Evolutionary conservation across 495 filamentous ascomycete genomes (phyloP), one percentile per base, ranked within the genome.

Genomic region (Hypoxylon fragiforme): DNA sequence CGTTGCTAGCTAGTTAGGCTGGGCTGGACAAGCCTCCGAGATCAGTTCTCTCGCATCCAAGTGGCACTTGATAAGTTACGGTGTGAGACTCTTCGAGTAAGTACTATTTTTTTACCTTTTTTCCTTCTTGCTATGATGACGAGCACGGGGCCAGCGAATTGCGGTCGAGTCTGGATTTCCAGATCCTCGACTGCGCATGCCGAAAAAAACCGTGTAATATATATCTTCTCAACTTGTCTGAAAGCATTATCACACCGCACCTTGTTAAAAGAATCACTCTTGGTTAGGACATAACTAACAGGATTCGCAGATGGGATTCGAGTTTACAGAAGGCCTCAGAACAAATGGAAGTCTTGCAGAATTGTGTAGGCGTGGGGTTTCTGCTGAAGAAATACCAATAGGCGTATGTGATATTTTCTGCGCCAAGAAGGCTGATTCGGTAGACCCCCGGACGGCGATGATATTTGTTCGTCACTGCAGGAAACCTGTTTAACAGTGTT

Each of bases 191-290:
- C 32, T 56, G 48, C 63, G 63, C 18, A 62, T 70, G 76, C 64
- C 72, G 76, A 77, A 44, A 72, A 74, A 72, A 52, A 74, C 76
- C 76, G 76, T 73, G 71, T 68, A 65, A 66, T 34, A 53, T 62
- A 52, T 70, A 79, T 79, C 76, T 79, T 79, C 76, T 79, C 76
- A 77, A 62, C 57, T 43, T 61, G 36, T 74, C 75, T 77, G 75
- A 77, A 54, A 60, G 22, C 36, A 34, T 14, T 24, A 2, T 20
- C 35, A 1, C 15, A 28, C 24, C 4, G 9, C 24, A 28, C n/a
- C n/a, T n/a, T n/a, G n/a, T n/a, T n/a, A n/a, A n/a, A n/a, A n/a
- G n/a, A n/a, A n/a, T 14, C 1, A 43, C 47, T 22, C 13, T 8
- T 11, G 9, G 35, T 46, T 4, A 40, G 40, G 7, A 1, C 2